Evolutionary conservation across 345 rosid genomes (phyloP), one percentile per base, ranked within the genome.

Genomic region (Streptanthus diversifolius): DNA sequence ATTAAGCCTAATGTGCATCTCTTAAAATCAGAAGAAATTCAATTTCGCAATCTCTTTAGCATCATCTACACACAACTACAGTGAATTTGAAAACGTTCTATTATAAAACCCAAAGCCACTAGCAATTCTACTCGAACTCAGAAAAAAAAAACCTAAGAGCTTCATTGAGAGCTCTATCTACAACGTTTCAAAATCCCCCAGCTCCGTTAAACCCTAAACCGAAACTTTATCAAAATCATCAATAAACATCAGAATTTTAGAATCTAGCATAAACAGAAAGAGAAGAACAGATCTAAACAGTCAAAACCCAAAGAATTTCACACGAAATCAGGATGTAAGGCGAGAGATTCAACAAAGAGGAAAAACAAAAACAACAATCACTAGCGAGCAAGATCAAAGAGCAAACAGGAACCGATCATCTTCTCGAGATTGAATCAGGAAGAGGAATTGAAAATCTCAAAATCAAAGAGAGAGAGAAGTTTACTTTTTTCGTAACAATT

Each of bases 161-260:
- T 55, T 43, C 40, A 19, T 2, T 15, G 5, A 72, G 45, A 63
- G 64, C 29, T 41, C 66, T 17, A 60, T n/a, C 63, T n/a, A 63
- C 27, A 17, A n/a, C 43, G 63, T 54, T 51, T 58, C 60, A 27
- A 15, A 49, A 44, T 45, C 47, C 14, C 9, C 19, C 49, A 61
- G 70, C 69, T 74, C 78, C 54, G 45, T 58, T 58, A 66, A 74
- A 66, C 54, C 73, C 68, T 52, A 68, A 51, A 51, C 68, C 37
- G 21, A 40, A 67, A 36, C 27, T 15, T 64, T 14, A 18, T 13
- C 14, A 24, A 36, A 32, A 61, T 3, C 63, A 63, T 21, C 54
- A 18, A 53, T 29, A 33, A 55, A 44, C 72, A 66, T 30, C 48
- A 52, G 61, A 57, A 66, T 45, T 37, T 44, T 30, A 72, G 29